These are phyloP conservation scores for Leptographium procerum DNA, from an alignment of 2,329 filamentous ascomycete species.

Conservation along the genomic window DNA sequence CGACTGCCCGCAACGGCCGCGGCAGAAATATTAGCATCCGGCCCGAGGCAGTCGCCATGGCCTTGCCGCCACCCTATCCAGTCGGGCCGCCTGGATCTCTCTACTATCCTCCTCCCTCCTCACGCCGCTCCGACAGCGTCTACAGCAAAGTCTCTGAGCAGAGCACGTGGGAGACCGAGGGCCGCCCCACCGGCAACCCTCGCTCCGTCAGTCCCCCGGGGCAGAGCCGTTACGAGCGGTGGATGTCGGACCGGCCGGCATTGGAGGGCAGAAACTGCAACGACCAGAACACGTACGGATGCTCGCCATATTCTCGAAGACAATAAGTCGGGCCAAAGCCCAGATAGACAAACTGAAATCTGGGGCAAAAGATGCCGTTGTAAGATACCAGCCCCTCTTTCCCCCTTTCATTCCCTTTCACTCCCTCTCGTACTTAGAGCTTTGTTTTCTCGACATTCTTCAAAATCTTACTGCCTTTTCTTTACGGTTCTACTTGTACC, in stretches of 20 bases:
- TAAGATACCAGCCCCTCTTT: no score
- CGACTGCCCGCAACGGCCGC: no score
- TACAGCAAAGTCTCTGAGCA: background rate
- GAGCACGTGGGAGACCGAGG: background rate
- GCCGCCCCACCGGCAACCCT: background rate
- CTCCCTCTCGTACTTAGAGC: no score
- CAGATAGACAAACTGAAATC: no score
- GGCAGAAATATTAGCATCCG: background rate
- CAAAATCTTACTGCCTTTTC: no score
- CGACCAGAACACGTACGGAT: background rate
- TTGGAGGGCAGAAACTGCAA: background rate
- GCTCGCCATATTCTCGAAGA: background rate
- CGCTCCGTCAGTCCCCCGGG: background rate
- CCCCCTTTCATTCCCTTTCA: no score
- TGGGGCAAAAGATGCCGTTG: no score
- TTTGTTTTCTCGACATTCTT: no score
- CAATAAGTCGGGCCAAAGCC: no score
- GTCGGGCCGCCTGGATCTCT: background rate
- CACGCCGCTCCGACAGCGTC: background rate
- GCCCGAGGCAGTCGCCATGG: background rate
- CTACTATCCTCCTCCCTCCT: background rate
- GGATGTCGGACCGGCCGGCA: background rate
- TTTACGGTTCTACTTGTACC: no score
- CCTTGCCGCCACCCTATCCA: background rate
- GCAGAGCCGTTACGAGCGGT: background rate